Percentiles rank a stretch among this genome's conserved stretches.
These are phyloP conservation scores for Hymenochaete sp. DNA, from an alignment of 1,284 basidiomycete species.

Conservation along the genomic window DNA sequence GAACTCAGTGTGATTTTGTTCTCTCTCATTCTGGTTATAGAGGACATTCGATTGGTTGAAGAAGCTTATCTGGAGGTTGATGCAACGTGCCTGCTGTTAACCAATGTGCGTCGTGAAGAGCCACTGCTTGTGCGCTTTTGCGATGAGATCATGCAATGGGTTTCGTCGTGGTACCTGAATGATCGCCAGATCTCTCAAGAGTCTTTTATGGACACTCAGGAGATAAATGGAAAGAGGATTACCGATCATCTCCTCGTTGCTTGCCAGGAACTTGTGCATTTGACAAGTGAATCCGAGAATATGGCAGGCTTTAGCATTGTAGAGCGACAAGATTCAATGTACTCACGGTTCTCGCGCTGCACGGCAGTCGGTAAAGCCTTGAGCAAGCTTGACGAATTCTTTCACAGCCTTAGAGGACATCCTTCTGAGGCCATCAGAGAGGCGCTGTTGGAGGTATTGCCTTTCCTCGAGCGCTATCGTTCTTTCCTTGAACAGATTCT, in stretches of 20 bases:
- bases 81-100: too few species aligned
- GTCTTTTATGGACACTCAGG: too few species aligned
- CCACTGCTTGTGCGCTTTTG: conserved; percentile 7
- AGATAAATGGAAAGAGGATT: conserved; percentile 3
- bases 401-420: not conserved
- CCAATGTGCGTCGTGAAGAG: too few species aligned
- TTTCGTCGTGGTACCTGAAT: not conserved
- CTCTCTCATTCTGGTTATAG: too few species aligned
- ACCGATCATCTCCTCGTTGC: conserved; percentile 6
- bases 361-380: conserved; percentile 29
- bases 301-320: conserved; percentile 4
- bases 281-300: not conserved
- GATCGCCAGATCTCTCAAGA: not conserved
- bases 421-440: not conserved
- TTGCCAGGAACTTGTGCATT: conserved; percentile 9
- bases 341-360: not conserved
- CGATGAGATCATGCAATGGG: conserved; percentile 1
- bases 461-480: conserved; percentile 60
- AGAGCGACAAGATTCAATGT: not conserved
- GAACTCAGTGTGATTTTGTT: too few species aligned
- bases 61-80: too few species aligned
- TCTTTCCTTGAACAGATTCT: conserved; percentile 48
- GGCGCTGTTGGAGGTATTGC: conserved; percentile 38
- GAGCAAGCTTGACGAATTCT: conserved; percentile 23
- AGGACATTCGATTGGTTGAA: too few species aligned